These are phyloP conservation scores for Diaporthe velutina DNA, from an alignment of 2,329 filamentous ascomycete species.

Conservation along the genomic window DNA sequence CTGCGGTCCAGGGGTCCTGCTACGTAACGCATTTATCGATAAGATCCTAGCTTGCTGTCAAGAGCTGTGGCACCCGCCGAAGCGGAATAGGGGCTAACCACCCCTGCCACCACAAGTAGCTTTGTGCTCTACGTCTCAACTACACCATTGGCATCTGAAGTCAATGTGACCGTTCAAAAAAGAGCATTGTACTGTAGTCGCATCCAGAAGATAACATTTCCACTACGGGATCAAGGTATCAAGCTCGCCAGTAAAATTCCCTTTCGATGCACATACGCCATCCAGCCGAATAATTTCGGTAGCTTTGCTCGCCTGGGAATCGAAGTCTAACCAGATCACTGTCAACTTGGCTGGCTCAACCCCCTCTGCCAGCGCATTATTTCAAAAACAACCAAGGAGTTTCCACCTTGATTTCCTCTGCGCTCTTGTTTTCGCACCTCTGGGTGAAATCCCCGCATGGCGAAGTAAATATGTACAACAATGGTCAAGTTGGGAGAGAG, in stretches of 20 bases:
- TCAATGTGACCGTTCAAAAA: neutral
- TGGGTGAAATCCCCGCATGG: constrained; percentile 30
- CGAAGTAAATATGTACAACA: constrained; percentile 40
- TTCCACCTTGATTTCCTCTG: neutral
- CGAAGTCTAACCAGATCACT: constrained; percentile 29
- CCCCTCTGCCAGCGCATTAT: constrained; percentile 11
- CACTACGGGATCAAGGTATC: constrained; percentile 31
- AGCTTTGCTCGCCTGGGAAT: constrained; percentile 27
- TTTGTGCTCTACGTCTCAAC: neutral
- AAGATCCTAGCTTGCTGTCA: neutral
- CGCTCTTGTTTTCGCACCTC: constrained; percentile 4
- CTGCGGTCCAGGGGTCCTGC: constrained; percentile 31
- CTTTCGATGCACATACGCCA: constrained; percentile 26
- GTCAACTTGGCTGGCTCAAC: neutral
- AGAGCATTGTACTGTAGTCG: neutral
- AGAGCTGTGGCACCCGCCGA: neutral
- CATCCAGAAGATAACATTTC: constrained; percentile 28
- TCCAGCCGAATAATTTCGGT: constrained; percentile 1
- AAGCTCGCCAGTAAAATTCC: constrained; percentile 16
- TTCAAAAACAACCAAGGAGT: constrained; percentile 27
- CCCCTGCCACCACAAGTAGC: neutral
- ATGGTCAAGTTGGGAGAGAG: constrained; percentile 1
- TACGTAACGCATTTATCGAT: constrained; percentile 39
- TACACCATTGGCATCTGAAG: neutral
- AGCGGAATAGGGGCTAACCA: neutral